These are phyloP conservation scores for Bondarzewia mesenterica DNA, from an alignment of 1,284 basidiomycete species.

Conservation along the genomic window DNA sequence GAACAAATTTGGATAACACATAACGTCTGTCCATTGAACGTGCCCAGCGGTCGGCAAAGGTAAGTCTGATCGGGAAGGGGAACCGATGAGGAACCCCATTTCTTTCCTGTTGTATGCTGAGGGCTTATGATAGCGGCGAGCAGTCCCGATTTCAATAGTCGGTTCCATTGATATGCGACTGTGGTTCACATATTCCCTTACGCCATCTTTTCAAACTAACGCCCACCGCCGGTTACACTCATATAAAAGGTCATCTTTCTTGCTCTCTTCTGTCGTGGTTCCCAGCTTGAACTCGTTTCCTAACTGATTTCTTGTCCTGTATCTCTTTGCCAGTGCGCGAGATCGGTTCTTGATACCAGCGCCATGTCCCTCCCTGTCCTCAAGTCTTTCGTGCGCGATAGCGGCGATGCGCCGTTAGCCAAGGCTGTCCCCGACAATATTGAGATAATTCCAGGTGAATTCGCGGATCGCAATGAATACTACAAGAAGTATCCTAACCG, in stretches of 20 bases:
- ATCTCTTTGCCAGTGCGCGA: neutral
- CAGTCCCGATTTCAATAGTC: too few species aligned
- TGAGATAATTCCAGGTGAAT: neutral
- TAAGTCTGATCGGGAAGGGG: neutral
- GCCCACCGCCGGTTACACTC: neutral
- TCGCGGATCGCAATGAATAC: constrained; percentile 13
- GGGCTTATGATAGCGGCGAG: neutral
- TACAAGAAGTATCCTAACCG: constrained; percentile 37
- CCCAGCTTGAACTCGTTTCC: too few species aligned
- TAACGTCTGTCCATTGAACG: neutral
- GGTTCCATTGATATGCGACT: too few species aligned
- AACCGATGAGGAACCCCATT: too few species aligned
- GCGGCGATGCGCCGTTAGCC: neutral
- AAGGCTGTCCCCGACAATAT: neutral
- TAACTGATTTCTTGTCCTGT: neutral
- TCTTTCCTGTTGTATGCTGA: too few species aligned
- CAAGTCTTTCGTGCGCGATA: neutral
- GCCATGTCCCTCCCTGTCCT: neutral
- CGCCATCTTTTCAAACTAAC: too few species aligned
- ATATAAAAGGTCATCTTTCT: neutral
- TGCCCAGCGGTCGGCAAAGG: neutral
- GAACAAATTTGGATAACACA: too few species aligned
- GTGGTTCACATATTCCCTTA: too few species aligned
- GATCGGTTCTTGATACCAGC: neutral
- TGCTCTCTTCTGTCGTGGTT: neutral